Percentiles rank a stretch among this genome's conserved stretches.
Conservation (phyloP, 768 basidiomycete genomes). For the Rossbeevera mucosa region DNA sequence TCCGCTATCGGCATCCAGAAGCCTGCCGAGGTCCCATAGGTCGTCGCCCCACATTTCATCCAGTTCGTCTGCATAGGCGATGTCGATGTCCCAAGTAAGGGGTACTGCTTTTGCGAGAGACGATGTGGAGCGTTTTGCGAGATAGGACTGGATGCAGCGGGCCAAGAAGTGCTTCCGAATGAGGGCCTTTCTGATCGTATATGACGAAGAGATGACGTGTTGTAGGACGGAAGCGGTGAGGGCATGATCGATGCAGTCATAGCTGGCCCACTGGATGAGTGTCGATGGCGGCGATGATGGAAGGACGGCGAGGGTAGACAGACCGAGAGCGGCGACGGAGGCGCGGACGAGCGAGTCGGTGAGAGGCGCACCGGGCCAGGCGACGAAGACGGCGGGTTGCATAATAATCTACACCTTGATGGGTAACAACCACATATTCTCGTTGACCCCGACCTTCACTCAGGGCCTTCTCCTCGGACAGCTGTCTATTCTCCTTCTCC, state of each 20-base stretch:
- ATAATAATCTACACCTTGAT: too few species aligned
- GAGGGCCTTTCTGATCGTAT: conserved; percentile 86
- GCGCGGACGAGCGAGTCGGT: conserved; percentile 45
- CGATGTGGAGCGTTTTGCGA: conserved; percentile 64
- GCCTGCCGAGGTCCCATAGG: conserved; percentile 75
- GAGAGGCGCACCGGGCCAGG: conserved; percentile 53
- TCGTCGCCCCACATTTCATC: conserved; percentile 94
- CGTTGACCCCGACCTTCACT: conserved; percentile 85
- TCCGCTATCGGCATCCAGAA: conserved; percentile 41
- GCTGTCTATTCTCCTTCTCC: conserved; percentile 75
- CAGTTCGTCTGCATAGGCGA: conserved; percentile 89
- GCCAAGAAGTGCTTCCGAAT: conserved; percentile 94
- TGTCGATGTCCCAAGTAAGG: conserved; percentile 76
- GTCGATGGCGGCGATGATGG: conserved; percentile 18
- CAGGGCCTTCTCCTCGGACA: conserved; percentile 93
- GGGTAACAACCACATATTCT: conserved; percentile 56
- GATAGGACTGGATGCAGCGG: conserved; percentile 63
- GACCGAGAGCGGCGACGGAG: conserved; percentile 35
- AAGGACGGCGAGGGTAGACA: conserved; percentile 25
- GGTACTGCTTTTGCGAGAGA: conserved; percentile 56
- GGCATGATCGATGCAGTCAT: conserved; percentile 81
- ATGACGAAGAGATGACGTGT: conserved; percentile 68
- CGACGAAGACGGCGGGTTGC: conserved; percentile 37
- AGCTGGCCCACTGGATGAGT: conserved; percentile 79
- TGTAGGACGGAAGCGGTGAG: conserved; percentile 51